phyloP scores from a whole-genome alignment of 2,329 filamentous ascomycete species.

The Chrysoporthe austroafricana region DNA sequence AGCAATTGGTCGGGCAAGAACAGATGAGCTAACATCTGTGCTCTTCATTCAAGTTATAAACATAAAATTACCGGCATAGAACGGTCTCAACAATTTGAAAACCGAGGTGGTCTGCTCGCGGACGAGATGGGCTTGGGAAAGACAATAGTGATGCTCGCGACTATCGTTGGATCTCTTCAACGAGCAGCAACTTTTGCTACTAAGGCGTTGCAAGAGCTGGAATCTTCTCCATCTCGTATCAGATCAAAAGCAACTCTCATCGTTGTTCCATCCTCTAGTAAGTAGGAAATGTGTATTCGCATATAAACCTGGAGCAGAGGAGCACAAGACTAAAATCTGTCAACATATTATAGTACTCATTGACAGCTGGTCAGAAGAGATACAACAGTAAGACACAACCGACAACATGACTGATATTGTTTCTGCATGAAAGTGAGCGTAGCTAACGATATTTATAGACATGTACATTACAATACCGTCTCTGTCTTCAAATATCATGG shows the following conservation, averaged over 20 bases:
- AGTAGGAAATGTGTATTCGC: neutral
- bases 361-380: slow-evolving; percentile 7
- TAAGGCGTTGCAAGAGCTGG: neutral
- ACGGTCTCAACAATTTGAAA: slow-evolving; percentile 22
- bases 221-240: neutral
- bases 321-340: neutral
- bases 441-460: neutral
- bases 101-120: slow-evolving; percentile 31
- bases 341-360: neutral
- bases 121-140: slow-evolving; percentile 35
- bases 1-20: neutral
- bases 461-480: neutral
- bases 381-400: neutral
- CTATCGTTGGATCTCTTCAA: slow-evolving; percentile 28
- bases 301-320: neutral
- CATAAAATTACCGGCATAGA: slow-evolving; percentile 13
- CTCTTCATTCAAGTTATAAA: neutral
- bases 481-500: slow-evolving; percentile 8
- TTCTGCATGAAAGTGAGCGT: neutral
- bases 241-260: slow-evolving; percentile 9
- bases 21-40: neutral
- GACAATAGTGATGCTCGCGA: slow-evolving; percentile 32
- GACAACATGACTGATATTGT: too few species aligned
- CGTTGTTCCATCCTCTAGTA: slow-evolving; percentile 12
- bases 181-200: slow-evolving; percentile 27